These are phyloP conservation scores for Sarcodon aspratus DNA, from an alignment of 768 basidiomycete genomes.

Conservation along the genomic window DNA sequence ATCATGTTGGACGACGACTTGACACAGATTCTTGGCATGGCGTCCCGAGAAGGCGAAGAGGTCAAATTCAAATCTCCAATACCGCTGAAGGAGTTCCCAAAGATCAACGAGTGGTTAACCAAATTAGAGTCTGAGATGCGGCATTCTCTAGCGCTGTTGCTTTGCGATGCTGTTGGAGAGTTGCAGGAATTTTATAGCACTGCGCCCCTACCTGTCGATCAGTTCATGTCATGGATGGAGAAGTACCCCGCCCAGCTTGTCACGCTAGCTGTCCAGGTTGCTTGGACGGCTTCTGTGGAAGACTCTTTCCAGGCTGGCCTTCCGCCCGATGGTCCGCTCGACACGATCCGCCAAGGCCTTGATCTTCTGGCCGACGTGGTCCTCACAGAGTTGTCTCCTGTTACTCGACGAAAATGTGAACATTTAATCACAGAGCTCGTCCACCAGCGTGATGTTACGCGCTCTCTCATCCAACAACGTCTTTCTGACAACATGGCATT, in stretches of 20 bases:
- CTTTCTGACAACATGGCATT: conserved; percentile 63
- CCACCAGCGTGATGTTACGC: conserved; percentile 92
- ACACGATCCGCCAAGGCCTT: conserved; percentile 69
- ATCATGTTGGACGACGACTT: conserved; percentile 80
- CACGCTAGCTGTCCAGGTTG: conserved; percentile 89
- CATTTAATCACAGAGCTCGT: conserved; percentile 98
- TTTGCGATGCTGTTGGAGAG: conserved; percentile 72
- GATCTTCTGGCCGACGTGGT: conserved; percentile 97
- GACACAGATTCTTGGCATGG: conserved; percentile 85
- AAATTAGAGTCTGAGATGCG: conserved; percentile 91
- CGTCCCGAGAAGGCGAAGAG: conserved; percentile 93
- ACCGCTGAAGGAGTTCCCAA: conserved; percentile 83
- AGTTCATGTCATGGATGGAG: conserved; percentile 85
- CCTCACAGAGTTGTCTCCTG: conserved; percentile 74
- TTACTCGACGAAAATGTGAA: conserved; percentile 96
- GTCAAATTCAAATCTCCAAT: conserved; percentile 79
- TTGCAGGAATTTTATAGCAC: conserved; percentile 73
- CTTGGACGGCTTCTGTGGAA: conserved; percentile 87
- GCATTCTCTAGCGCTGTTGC: conserved; percentile 70
- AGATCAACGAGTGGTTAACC: conserved; percentile 98
- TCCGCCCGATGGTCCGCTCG: conserved; percentile 54
- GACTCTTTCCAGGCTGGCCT: conserved; percentile 42
- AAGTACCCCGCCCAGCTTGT: conserved; percentile 94
- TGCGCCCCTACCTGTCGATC: conserved; percentile 46
- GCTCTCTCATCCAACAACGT: conserved; percentile 58